Evolutionary conservation across 495 filamentous ascomycete genomes (phyloP).

Genomic region (Aspergillus bertholletiae): DNA sequence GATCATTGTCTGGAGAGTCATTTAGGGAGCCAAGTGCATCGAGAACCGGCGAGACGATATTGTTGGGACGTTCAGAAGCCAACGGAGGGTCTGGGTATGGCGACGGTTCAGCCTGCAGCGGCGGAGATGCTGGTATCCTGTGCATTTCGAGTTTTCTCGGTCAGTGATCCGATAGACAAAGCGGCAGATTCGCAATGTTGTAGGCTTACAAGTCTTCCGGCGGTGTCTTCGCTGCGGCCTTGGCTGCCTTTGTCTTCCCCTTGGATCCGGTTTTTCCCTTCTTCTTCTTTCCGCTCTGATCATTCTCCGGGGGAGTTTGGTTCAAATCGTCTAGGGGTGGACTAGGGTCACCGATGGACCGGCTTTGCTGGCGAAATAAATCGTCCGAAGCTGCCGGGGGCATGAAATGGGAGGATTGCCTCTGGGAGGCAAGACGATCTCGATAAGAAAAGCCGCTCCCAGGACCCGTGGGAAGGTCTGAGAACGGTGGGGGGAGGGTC

Average conservation of each 20-base stretch:
- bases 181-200: neutral
- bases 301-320: constrained; percentile 32
- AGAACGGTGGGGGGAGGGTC: constrained; percentile 35
- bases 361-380: constrained; percentile 40
- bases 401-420: constrained; percentile 42
- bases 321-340: constrained; percentile 25
- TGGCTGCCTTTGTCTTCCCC: constrained; percentile 36
- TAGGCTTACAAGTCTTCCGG: constrained; percentile 42
- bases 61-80: constrained; percentile 23
- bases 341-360: constrained; percentile 35
- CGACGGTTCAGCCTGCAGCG: constrained; percentile 30
- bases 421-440: constrained; percentile 21
- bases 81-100: constrained; percentile 31
- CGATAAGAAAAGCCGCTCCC: constrained; percentile 29
- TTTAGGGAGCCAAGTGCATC: constrained; percentile 37
- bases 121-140: constrained; percentile 30
- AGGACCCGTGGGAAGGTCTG: constrained; percentile 32
- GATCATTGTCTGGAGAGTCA: constrained; percentile 31
- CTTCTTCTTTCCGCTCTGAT: constrained; percentile 43
- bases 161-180: neutral
- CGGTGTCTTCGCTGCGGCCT: constrained; percentile 30
- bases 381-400: constrained; percentile 47
- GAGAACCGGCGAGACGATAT: constrained; percentile 41
- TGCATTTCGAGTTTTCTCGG: neutral
- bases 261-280: constrained; percentile 41